Evolutionary conservation across 2,329 filamentous ascomycete genomes (phyloP).

Genomic region (Ceratocystis albifundus): DNA sequence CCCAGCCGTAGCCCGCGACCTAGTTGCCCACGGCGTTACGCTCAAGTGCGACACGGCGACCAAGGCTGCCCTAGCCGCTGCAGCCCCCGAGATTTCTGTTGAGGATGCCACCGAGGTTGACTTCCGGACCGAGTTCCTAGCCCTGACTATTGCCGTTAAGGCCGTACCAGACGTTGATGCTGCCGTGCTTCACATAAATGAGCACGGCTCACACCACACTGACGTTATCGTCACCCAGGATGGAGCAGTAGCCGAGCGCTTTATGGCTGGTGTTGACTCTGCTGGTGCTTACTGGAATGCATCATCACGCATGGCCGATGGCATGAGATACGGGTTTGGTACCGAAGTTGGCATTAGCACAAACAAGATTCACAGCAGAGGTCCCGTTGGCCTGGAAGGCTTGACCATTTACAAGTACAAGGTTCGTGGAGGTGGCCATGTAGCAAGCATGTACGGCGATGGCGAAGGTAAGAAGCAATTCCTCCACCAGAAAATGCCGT

Average conservation of each 20-base stretch:
- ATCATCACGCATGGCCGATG: conserved; percentile 86
- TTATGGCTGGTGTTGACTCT: conserved; percentile 77
- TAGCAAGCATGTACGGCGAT: conserved; percentile 63
- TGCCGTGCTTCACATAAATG: conserved; percentile 81
- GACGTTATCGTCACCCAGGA: conserved; percentile 75
- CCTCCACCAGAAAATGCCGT: conserved; percentile 44
- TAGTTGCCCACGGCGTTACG: conserved; percentile 65
- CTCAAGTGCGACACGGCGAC: conserved; percentile 66
- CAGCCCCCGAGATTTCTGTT: conserved; percentile 39
- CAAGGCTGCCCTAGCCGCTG: conserved; percentile 48
- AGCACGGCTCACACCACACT: conserved; percentile 85
- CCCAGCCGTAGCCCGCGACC: conserved; percentile 58
- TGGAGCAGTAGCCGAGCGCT: conserved; percentile 57
- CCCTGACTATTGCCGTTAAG: conserved; percentile 73
- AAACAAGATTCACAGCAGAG: conserved; percentile 93
- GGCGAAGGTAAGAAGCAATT: conserved; percentile 48
- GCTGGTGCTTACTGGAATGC: conserved; percentile 96
- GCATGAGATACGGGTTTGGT: conserved; percentile 93
- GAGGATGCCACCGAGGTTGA: conserved; percentile 58
- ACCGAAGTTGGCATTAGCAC: conserved; percentile 98
- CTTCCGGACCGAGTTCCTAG: conserved; percentile 81
- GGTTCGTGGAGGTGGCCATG: conserved; percentile 70
- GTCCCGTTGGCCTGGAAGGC: conserved; percentile 86
- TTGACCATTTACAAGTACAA: conserved; percentile 97
- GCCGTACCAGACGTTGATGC: conserved; percentile 56